These are phyloP conservation scores for Pythium apleroticum DNA, from an alignment of 352 stramenopile species.

Conservation along the genomic window DNA sequence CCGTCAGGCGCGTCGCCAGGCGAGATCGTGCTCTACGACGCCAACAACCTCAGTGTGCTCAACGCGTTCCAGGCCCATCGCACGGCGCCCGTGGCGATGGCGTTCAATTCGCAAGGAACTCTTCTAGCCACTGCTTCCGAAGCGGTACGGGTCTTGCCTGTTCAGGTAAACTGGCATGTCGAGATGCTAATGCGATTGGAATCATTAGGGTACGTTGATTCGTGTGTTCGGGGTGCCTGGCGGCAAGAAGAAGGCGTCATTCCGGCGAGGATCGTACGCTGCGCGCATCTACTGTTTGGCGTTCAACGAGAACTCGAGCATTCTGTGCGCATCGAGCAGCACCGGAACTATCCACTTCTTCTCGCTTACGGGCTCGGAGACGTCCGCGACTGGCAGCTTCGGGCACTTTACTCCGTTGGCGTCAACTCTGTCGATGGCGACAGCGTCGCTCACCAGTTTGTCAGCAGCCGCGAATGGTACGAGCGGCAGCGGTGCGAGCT, in stretches of 20 bases:
- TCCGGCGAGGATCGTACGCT: constrained; percentile 95
- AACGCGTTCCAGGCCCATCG: constrained; percentile 91
- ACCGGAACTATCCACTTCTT: constrained; percentile 98
- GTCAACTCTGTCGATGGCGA: constrained; percentile 70
- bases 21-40: constrained; percentile 92
- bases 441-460: constrained; percentile 25
- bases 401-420: constrained; percentile 73
- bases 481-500: background rate
- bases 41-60: constrained; percentile 89
- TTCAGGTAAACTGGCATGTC: background rate
- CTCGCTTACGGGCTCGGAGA: constrained; percentile 73
- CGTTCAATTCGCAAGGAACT: constrained; percentile 85
- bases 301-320: constrained; percentile 94
- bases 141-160: constrained; percentile 46
- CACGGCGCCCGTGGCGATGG: constrained; percentile 83
- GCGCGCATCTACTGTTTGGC: constrained; percentile 95
- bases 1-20: constrained; percentile 76
- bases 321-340: constrained; percentile 95
- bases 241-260: constrained; percentile 90
- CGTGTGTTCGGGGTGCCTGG: constrained; percentile 95
- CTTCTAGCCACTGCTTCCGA: constrained; percentile 90
- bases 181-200: constrained; percentile 20
- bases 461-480: background rate
- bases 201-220: constrained; percentile 93
- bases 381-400: constrained; percentile 76